Base-by-base conservation (phyloP, 1,284 basidiomycete genomes). In the Boletellus sp. region DNA sequence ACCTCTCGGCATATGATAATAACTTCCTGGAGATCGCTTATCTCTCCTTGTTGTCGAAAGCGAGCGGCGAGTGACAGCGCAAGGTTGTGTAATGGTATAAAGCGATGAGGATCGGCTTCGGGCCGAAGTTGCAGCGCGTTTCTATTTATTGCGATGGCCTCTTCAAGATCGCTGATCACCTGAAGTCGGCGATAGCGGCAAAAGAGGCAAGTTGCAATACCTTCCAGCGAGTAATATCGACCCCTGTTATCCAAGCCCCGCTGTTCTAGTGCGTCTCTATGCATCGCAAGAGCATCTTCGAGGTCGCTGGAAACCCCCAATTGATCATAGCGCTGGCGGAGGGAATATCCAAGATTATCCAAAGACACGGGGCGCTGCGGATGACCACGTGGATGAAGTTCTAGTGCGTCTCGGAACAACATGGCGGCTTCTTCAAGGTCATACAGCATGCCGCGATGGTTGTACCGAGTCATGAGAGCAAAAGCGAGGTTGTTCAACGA, bases 1-100 rank as follows among this genome's bases (percentile, higher is more conserved):
- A 16, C 32, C 14, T 29, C 5, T 36, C 32, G 30, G 25, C 23
- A 19, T 11, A 23, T 22, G 4, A 5, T 7, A 33, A 40, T n/a
- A 30, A 36, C 36, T 16, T 43, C 36, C 25, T 48, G 25, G 32
- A 43, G 30, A 32, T 52, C 50, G 8, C 11, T 11, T 8, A 17
- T 8, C 8, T 33, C 20, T 20, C 50, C 48, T 5, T 26, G 10
- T 16, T 19, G 23, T 19, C 27, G 1, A 22, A 47, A 50, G 22
- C 43, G 40, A 14, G 13, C 8, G 9, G 16, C 7, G 14, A 52
- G 39, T 19, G 22, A 27, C 25, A 32, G 6, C 10, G 25, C 43
- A 30, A 46, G 36, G 33, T 37, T 50, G 23, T 32, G 25, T 13
- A 52, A 34, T 21, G 48, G 33, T 14, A 5, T 7, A 23, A 25